Evolutionary conservation across 331 rosid genomes (phyloP), one percentile per base, ranked within the genome.

Genomic region (Malus hybrid): DNA sequence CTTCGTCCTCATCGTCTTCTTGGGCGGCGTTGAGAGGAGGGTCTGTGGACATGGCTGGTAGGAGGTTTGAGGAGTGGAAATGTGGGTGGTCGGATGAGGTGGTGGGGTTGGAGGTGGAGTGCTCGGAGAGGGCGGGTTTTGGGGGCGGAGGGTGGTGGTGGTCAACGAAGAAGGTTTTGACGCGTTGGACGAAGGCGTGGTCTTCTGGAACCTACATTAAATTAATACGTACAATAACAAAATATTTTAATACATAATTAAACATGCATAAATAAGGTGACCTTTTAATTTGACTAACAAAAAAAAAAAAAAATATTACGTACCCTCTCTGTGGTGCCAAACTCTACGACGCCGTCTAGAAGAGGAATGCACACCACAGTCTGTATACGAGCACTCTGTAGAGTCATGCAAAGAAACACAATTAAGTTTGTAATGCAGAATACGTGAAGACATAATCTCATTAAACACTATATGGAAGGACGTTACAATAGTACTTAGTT

Each of bases 291-390:
- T 52, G 57, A 52, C 57, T 24, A 24, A 24, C 57, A 52, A 52
- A 39, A 39, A 24, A 24, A 24, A 1, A 24, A 5, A 16, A 52
- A 50, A 15, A 7, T 16, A 1, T 11, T 8, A 22, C 22, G 10
- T 33, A 90, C 99, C 95, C 79, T 92, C 5, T 90, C 93, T 0
- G 85, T 88, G 55, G 97, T 87, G 77, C 99, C 99, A 0, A 95
- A 69, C 68, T 95, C 99, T 26, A 95, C 97, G 9, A 95, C 97
- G 50, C 97, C 99, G 66, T 86, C 93, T 12, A 86, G 77, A 6
- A 95, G 69, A 62, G 99, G 99, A 86, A 95, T 87, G 86, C 99
- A 95, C 57, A 95, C 89, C 64, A 95, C 97, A 0, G 99, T 92
- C 93, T 95, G 66, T 14, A 63, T 34, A 19, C 82, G 82, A 84